These are phyloP conservation scores for Aspergillaceae sp. DNA, from an alignment of 2,329 filamentous ascomycete species.

Conservation along the genomic window DNA sequence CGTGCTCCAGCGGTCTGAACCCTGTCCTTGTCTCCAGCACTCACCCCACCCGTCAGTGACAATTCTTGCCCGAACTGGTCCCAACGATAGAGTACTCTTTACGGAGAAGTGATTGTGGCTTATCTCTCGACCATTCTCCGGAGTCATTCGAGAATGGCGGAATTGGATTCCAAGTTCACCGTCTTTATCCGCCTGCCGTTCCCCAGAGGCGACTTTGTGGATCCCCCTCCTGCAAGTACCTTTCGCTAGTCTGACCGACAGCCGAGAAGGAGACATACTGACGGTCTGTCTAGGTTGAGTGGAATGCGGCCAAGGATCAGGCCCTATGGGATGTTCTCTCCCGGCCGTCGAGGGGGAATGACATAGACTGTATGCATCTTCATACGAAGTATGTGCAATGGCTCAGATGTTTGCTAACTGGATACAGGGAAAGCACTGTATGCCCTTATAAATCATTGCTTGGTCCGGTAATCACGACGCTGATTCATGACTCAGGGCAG, in stretches of 20 bases:
- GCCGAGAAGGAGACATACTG: slow-evolving; percentile 9
- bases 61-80: too few species aligned
- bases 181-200: slow-evolving; percentile 88
- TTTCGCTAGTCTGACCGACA: not conserved
- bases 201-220: slow-evolving; percentile 74
- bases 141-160: too few species aligned
- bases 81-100: too few species aligned
- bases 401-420: slow-evolving; percentile 11
- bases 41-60: too few species aligned
- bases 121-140: too few species aligned
- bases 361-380: slow-evolving; percentile 67
- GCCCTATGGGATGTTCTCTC: slow-evolving; percentile 86
- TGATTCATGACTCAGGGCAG: slow-evolving; percentile 45
- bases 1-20: too few species aligned
- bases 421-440: slow-evolving; percentile 66
- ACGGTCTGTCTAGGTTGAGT: slow-evolving; percentile 57
- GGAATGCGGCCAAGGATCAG: slow-evolving; percentile 80
- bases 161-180: slow-evolving; percentile 41
- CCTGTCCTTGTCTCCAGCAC: too few species aligned
- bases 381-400: not conserved
- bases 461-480: too few species aligned
- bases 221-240: slow-evolving; percentile 67
- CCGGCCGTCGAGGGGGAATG: slow-evolving; percentile 63
- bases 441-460: slow-evolving; percentile 3
- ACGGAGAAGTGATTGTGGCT: too few species aligned